Percentiles rank a stretch among this genome's conserved stretches.
Evolutionary conservation across 2,329 filamentous ascomycete species (phyloP).

Genomic region (Botrytis sinoallii): DNA sequence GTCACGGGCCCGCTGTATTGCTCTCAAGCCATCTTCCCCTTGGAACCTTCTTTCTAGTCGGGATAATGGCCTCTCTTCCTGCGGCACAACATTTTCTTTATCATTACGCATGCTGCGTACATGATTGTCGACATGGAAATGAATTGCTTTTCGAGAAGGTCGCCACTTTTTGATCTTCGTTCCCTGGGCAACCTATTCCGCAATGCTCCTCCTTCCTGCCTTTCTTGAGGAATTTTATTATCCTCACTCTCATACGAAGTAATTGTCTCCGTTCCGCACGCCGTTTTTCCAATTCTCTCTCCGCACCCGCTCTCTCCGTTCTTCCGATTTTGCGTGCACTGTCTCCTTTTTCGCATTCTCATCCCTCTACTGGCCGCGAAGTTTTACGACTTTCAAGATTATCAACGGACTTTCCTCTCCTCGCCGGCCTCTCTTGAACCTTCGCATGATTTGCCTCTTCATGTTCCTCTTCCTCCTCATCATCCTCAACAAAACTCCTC

Average conservation of each 20-base stretch:
- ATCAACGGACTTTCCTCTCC: neutral
- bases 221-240: slow-evolving; percentile 8
- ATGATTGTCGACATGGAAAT: neutral
- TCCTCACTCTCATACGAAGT: slow-evolving; percentile 11
- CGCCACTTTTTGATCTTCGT: slow-evolving; percentile 16
- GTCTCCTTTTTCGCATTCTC: neutral
- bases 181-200: neutral
- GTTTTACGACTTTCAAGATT: neutral
- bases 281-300: slow-evolving; percentile 8
- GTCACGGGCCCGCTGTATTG: slow-evolving; percentile 14
- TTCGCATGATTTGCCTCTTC: neutral
- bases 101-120: neutral
- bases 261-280: slow-evolving; percentile 13
- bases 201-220: slow-evolving; percentile 6
- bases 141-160: neutral
- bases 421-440: neutral
- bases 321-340: neutral
- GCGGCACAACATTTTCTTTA: slow-evolving; percentile 11
- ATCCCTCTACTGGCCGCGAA: neutral
- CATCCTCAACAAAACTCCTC: slow-evolving; percentile 19
- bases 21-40: slow-evolving; percentile 2
- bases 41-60: slow-evolving; percentile 23
- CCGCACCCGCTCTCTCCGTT: slow-evolving; percentile 14
- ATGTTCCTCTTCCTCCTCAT: slow-evolving; percentile 12
- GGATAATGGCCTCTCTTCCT: slow-evolving; percentile 6